A percentile compares a stretch with the other conserved stretches of the same genome.
Evolutionary conservation across 768 basidiomycete species (phyloP).

Genomic region (Termitomyces titanicus): DNA sequence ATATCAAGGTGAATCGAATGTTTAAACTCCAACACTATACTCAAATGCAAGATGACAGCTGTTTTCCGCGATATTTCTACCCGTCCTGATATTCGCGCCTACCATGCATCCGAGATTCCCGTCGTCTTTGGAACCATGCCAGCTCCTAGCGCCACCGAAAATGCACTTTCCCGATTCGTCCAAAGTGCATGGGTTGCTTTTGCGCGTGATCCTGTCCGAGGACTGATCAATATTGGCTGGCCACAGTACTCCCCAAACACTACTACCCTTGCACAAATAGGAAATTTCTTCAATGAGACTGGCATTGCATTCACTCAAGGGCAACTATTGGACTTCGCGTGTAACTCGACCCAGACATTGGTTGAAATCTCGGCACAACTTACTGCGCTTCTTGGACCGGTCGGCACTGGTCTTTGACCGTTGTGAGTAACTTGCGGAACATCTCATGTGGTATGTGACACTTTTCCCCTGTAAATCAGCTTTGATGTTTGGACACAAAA

Average conservation of each 20-base stretch:
- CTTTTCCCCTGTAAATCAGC: neutral
- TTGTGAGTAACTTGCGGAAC: too few relatives aligned
- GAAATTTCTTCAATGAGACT: slow-evolving; percentile 13
- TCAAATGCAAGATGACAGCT: slow-evolving; percentile 14
- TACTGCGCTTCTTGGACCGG: slow-evolving; percentile 1
- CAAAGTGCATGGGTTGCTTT: slow-evolving; percentile 40
- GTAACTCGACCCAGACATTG: slow-evolving; percentile 6
- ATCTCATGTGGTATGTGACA: neutral
- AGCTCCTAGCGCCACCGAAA: slow-evolving; percentile 17
- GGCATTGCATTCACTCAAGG: slow-evolving; percentile 13
- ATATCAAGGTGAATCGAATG: slow-evolving; percentile 21
- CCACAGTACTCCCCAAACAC: slow-evolving; percentile 20
- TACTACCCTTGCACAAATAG: slow-evolving; percentile 15
- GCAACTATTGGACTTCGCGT: slow-evolving; percentile 13
- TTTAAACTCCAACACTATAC: neutral
- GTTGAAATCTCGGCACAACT: slow-evolving; percentile 2
- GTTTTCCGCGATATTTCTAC: slow-evolving; percentile 34
- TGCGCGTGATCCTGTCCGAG: slow-evolving; percentile 33
- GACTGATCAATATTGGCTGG: slow-evolving; percentile 25
- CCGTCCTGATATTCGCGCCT: slow-evolving; percentile 31
- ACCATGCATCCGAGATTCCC: slow-evolving; percentile 36
- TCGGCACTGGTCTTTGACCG: neutral
- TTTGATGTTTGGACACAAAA: neutral
- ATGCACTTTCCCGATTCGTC: slow-evolving; percentile 29
- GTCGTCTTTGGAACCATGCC: slow-evolving; percentile 34